These are phyloP conservation scores for Trametes versicolor DNA, from an alignment of 1,284 basidiomycete species.

Conservation along the genomic window DNA sequence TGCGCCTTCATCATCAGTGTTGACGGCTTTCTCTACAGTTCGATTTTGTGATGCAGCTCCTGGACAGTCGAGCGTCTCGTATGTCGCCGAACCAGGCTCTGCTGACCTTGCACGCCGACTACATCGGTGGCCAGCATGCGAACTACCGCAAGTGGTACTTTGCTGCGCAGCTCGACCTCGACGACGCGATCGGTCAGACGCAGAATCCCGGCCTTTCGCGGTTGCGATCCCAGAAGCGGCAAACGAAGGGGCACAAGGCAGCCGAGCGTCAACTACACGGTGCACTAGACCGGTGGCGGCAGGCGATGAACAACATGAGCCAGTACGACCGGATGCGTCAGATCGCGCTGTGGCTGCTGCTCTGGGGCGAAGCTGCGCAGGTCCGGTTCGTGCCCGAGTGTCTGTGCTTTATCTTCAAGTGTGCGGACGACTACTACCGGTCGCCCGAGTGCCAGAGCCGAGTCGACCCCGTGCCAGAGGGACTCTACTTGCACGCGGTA, in stretches of 20 bases:
- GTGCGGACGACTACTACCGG: constrained; percentile 99
- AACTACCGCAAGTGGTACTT: constrained; percentile 99
- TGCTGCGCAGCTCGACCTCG: constrained; percentile 97
- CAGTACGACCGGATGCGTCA: constrained; percentile 98
- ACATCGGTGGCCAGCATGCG: constrained; percentile 97
- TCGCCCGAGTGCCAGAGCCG: constrained; percentile 98
- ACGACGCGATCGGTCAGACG: constrained; percentile 94
- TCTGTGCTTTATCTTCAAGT: constrained; percentile 99
- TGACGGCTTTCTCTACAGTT: constrained; percentile 60
- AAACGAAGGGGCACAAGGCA: constrained; percentile 65
- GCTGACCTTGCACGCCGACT: constrained; percentile 96
- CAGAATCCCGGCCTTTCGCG: constrained; percentile 93
- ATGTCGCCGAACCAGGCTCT: constrained; percentile 98
- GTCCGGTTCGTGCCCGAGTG: constrained; percentile 99
- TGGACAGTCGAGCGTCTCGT: constrained; percentile 96
- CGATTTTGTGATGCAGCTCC: constrained; percentile 98
- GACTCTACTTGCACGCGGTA: constrained; percentile 91
- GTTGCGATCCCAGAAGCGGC: constrained; percentile 67
- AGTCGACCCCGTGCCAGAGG: constrained; percentile 94
- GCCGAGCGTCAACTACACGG: constrained; percentile 87
- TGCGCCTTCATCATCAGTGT: constrained; percentile 2
- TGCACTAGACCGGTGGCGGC: constrained; percentile 93
- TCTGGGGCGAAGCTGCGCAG: constrained; percentile 99
- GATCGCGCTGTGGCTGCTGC: constrained; percentile 94
- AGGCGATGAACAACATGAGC: constrained; percentile 99